These are phyloP conservation scores for Tinospora cordifolia DNA, from an alignment of 164 flowering plant species.

Conservation along the genomic window DNA sequence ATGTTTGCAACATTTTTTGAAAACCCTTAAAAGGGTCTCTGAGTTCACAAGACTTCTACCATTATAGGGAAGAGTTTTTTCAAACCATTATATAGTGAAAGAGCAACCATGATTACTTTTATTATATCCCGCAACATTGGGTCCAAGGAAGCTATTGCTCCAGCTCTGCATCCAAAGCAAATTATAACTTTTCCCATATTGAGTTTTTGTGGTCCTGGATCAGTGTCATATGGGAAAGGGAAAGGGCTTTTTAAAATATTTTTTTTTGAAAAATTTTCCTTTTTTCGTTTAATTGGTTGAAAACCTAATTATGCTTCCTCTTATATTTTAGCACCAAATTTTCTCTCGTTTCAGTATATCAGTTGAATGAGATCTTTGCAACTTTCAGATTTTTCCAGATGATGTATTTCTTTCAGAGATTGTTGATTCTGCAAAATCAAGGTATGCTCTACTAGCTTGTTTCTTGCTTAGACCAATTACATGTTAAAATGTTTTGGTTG, in stretches of 20 bases:
- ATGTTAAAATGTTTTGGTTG: too few species aligned
- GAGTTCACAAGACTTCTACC: too few species aligned
- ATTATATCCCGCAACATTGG: not conserved
- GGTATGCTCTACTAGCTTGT: conserved; percentile 33
- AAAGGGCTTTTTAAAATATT: too few species aligned
- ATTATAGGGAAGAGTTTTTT: too few species aligned
- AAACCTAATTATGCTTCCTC: not conserved
- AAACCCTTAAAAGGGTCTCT: too few species aligned
- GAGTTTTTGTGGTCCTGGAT: not conserved
- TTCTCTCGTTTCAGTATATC: not conserved
- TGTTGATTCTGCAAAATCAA: conserved; percentile 54
- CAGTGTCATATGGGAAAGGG: not conserved
- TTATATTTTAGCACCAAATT: not conserved
- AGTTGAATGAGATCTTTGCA: conserved; percentile 4
- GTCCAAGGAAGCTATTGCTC: too few species aligned
- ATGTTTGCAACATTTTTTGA: not conserved
- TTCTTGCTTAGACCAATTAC: not conserved
- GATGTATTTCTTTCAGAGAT: conserved; percentile 62
- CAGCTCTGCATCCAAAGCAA: too few species aligned
- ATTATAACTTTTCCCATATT: too few species aligned
- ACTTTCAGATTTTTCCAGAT: conserved; percentile 71
- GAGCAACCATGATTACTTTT: not conserved
- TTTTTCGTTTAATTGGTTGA: not conserved
- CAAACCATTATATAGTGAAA: too few species aligned
- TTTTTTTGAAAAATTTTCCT: too few species aligned